Evolutionary conservation across 805 yeast species (phyloP).

Genomic region (Ascoidea tarda): DNA sequence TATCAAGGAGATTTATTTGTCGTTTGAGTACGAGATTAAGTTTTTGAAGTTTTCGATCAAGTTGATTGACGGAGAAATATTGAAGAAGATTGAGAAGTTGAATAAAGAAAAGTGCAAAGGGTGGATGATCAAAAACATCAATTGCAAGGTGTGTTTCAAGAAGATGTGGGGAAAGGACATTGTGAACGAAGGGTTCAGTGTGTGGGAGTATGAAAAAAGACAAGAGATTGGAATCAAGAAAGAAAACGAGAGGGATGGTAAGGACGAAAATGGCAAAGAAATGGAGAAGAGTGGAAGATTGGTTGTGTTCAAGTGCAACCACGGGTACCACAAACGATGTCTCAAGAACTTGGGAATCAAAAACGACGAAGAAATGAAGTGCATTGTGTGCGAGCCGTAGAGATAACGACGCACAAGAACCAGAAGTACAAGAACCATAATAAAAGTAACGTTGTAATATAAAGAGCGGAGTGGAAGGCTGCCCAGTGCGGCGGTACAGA

Average conservation of each 20-base stretch:
- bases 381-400: background rate
- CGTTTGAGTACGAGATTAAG: constrained; percentile 50
- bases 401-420: background rate
- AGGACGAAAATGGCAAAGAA: constrained; percentile 5
- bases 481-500: background rate
- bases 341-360: constrained; percentile 30
- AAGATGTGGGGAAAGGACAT: constrained; percentile 57
- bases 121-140: constrained; percentile 40
- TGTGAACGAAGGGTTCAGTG: constrained; percentile 29
- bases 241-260: constrained; percentile 4
- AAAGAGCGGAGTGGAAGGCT: background rate
- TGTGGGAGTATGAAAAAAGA: constrained; percentile 38
- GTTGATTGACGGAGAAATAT: constrained; percentile 44
- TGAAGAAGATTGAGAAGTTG: constrained; percentile 28
- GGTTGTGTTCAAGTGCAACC: constrained; percentile 49
- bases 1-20: constrained; percentile 45
- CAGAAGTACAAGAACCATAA: too few relatives aligned
- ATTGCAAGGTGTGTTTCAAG: constrained; percentile 70
- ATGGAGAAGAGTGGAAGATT: constrained; percentile 17
- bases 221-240: constrained; percentile 11
- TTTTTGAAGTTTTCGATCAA: constrained; percentile 35
- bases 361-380: background rate
- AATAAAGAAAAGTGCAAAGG: constrained; percentile 36
- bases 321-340: constrained; percentile 50
- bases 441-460: background rate